phyloP scores from a whole-genome alignment of 2,329 filamentous ascomycete genomes.

The Fusarium sp. region DNA sequence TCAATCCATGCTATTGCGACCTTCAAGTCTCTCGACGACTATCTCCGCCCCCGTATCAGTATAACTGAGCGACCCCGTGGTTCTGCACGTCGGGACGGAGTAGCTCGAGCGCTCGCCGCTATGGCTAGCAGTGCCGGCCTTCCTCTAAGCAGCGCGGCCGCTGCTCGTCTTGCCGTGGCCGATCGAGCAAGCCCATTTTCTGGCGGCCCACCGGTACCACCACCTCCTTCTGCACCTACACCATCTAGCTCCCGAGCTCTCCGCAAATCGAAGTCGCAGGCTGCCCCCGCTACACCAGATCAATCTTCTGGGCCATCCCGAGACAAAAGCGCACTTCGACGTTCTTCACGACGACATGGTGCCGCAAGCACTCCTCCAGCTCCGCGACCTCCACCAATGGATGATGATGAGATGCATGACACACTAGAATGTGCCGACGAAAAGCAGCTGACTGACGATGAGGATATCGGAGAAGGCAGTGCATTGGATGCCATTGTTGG shows the following conservation, averaged over 20 bases:
- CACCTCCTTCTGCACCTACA: slow-evolving; percentile 55
- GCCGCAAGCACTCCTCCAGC: slow-evolving; percentile 65
- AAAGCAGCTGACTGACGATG: slow-evolving; percentile 81
- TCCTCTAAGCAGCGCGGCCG: slow-evolving; percentile 62
- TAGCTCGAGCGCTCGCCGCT: slow-evolving; percentile 78
- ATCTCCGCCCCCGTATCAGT: slow-evolving; percentile 89
- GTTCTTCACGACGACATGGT: slow-evolving; percentile 73
- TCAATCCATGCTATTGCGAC: slow-evolving; percentile 98
- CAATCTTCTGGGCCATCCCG: slow-evolving; percentile 63
- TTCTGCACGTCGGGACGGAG: slow-evolving; percentile 70
- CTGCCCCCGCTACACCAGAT: slow-evolving; percentile 60
- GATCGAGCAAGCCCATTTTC: slow-evolving; percentile 58
- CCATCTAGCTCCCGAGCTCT: slow-evolving; percentile 60
- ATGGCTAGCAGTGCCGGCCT: slow-evolving; percentile 80
- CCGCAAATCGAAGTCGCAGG: slow-evolving; percentile 63
- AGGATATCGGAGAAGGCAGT: slow-evolving; percentile 73
- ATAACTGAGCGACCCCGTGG: slow-evolving; percentile 77
- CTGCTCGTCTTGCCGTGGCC: slow-evolving; percentile 58
- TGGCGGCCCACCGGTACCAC: slow-evolving; percentile 54
- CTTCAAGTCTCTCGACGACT: slow-evolving; percentile 96
- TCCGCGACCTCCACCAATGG: slow-evolving; percentile 66
- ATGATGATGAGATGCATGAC: slow-evolving; percentile 73
- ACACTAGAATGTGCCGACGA: slow-evolving; percentile 94
- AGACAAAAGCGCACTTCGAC: slow-evolving; percentile 71
- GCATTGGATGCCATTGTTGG: slow-evolving; percentile 90